phyloP scores from a whole-genome alignment of 257 asterid species.

The Rauvolfia tetraphylla region DNA sequence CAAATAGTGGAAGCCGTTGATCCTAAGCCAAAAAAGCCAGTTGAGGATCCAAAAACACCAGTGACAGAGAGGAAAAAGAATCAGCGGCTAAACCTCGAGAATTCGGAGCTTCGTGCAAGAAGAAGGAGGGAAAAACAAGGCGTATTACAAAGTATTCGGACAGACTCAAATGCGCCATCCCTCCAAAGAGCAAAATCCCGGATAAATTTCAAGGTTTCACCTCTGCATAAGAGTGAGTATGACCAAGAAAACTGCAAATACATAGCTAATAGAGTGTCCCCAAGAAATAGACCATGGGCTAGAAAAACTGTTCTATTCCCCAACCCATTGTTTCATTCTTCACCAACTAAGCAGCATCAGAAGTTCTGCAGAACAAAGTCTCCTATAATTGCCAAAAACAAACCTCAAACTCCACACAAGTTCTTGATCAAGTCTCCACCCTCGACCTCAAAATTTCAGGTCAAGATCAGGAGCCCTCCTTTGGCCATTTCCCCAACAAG shows the following conservation, averaged over 20 bases:
- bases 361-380: slow-evolving; percentile 58
- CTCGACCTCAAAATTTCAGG: slow-evolving; percentile 32
- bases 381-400: slow-evolving; percentile 40
- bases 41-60: slow-evolving; percentile 81
- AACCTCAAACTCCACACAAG: slow-evolving; percentile 61
- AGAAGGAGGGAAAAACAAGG: slow-evolving; percentile 69
- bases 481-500: slow-evolving; percentile 32
- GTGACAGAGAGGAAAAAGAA: slow-evolving; percentile 32
- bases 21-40: slow-evolving; percentile 28
- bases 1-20: slow-evolving; percentile 49
- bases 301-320: slow-evolving; percentile 82
- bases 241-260: slow-evolving; percentile 66
- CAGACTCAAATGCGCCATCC: slow-evolving; percentile 39
- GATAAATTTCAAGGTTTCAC: slow-evolving; percentile 76
- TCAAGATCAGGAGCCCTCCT: slow-evolving; percentile 48
- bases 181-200: slow-evolving; percentile 58
- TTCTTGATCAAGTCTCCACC: slow-evolving; percentile 75
- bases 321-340: slow-evolving; percentile 67
- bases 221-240: slow-evolving; percentile 39
- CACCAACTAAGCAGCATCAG: slow-evolving; percentile 50
- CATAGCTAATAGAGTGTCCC: slow-evolving; percentile 73
- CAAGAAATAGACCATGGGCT: slow-evolving; percentile 83
- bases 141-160: slow-evolving; percentile 32
- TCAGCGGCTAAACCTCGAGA: slow-evolving; percentile 34
- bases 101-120: slow-evolving; percentile 44